phyloP scores from a whole-genome alignment of 1,284 basidiomycete species.

The Austropuccinia psidii region DNA sequence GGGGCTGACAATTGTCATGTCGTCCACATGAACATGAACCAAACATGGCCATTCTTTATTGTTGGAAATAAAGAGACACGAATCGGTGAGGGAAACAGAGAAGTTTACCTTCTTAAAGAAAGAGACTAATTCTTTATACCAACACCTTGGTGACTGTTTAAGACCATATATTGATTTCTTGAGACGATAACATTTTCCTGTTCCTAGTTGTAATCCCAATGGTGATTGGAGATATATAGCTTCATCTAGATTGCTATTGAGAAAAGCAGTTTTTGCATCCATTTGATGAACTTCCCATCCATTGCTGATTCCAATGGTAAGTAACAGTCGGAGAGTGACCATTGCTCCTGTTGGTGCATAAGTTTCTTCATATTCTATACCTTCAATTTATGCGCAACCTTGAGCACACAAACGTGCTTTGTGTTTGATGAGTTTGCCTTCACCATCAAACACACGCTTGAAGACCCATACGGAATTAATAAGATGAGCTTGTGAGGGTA shows the following conservation, averaged over 20 bases:
- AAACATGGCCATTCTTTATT: background rate
- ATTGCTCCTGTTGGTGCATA: background rate
- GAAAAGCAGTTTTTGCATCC: background rate
- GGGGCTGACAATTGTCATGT: conserved; percentile 5
- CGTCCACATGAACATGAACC: background rate
- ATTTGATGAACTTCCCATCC: background rate
- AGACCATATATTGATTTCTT: background rate
- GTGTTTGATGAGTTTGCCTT: background rate
- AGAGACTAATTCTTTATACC: background rate
- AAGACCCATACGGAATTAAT: background rate
- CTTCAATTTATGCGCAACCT: background rate
- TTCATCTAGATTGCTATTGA: background rate
- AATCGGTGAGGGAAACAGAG: background rate
- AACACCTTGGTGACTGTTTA: background rate
- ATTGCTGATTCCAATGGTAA: background rate
- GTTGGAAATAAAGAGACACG: background rate
- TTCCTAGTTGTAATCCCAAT: background rate
- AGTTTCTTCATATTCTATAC: background rate
- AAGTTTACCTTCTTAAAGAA: background rate
- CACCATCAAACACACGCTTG: background rate
- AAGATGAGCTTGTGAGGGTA: background rate
- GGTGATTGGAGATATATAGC: background rate
- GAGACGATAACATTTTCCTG: background rate
- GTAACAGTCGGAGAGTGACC: background rate
- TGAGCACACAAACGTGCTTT: background rate